Conservation (phyloP, 1,139 yeast genomes). For the Protomyces pachydermus region DNA sequence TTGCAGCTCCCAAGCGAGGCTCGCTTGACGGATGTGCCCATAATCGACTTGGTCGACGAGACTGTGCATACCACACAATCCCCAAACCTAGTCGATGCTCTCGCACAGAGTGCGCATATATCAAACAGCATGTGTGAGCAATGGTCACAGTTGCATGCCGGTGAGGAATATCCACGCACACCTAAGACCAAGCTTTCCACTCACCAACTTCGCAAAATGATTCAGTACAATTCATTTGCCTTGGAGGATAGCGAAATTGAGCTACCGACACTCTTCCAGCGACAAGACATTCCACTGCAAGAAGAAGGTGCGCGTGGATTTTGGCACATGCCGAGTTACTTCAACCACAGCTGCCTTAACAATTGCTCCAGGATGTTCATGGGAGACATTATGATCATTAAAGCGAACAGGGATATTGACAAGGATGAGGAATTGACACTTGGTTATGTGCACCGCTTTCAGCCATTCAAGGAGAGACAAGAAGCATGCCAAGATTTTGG, state of each 20-base stretch:
- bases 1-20: constrained; percentile 5
- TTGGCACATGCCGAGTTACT: constrained; percentile 16
- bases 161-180: background rate
- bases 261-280: constrained; percentile 2
- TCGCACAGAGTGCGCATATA: background rate
- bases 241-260: constrained; percentile 1
- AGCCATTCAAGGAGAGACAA: background rate
- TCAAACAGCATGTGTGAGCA: background rate
- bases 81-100: background rate
- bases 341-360: constrained; percentile 23
- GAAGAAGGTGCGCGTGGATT: constrained; percentile 3
- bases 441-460: constrained; percentile 11
- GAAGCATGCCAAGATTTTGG: constrained; percentile 11
- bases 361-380: constrained; percentile 13
- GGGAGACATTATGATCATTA: constrained; percentile 14
- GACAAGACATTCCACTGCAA: constrained; percentile 1
- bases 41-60: constrained; percentile 3
- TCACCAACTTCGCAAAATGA: constrained; percentile 12
- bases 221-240: constrained; percentile 14
- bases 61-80: constrained; percentile 1
- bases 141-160: constrained; percentile 8
- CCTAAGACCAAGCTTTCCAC: background rate
- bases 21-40: background rate
- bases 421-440: constrained; percentile 18
- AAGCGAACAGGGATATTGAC: constrained; percentile 2